Conservation (phyloP, 371 early-diverging fungal species). For the Actinomortierella ambigua region DNA sequence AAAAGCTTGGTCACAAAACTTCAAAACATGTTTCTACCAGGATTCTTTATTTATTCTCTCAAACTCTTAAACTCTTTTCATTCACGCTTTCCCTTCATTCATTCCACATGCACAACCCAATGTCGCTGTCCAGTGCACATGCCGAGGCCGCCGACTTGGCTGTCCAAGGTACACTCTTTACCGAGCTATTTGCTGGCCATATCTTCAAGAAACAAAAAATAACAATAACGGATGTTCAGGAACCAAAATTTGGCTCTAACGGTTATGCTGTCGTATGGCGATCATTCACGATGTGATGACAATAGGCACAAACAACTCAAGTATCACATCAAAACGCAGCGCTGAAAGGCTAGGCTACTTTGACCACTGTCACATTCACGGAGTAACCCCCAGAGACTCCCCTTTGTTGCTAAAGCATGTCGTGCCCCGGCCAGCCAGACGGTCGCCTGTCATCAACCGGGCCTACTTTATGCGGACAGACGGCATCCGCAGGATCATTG, state of each 20-base stretch:
- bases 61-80: too few relatives aligned
- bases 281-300: not conserved
- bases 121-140: not conserved
- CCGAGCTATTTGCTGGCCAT: not conserved
- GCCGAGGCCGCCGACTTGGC: constrained; percentile 23
- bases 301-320: constrained; percentile 44
- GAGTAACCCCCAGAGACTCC: constrained; percentile 30
- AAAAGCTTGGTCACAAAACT: too few relatives aligned
- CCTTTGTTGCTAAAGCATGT: constrained; percentile 40
- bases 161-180: not conserved
- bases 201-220: not conserved
- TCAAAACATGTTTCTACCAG: too few relatives aligned
- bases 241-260: not conserved
- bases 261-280: not conserved
- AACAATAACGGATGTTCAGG: constrained; percentile 8
- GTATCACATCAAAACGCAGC: constrained; percentile 44
- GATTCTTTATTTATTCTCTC: too few relatives aligned
- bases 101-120: too few relatives aligned
- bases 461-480: constrained; percentile 36
- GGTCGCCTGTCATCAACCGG: constrained; percentile 46
- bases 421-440: constrained; percentile 30
- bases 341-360: constrained; percentile 38
- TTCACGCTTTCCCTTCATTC: too few relatives aligned
- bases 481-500: constrained; percentile 30
- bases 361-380: constrained; percentile 23